phyloP scores from a whole-genome alignment of 2,329 filamentous ascomycete species.

The Talaromyces rugulosus region DNA sequence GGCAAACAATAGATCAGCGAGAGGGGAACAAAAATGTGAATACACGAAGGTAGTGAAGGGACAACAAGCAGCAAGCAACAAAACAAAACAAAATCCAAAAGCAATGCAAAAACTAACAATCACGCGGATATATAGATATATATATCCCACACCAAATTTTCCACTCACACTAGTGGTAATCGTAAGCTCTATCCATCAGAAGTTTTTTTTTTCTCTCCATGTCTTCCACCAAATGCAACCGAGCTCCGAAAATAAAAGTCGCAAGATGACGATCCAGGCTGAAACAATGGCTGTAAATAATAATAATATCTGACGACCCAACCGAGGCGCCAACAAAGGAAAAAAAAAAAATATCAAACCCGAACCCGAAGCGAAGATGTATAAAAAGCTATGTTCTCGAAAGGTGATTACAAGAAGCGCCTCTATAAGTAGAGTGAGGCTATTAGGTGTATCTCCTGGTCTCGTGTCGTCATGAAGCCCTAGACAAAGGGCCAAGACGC shows the following conservation, averaged over 20 bases:
- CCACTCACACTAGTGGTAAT: constrained; percentile 15
- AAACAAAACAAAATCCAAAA: constrained; percentile 40
- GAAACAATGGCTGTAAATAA: background rate
- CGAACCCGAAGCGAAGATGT: constrained; percentile 7
- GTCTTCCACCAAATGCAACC: background rate
- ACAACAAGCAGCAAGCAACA: background rate
- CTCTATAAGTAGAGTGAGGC: constrained; percentile 5
- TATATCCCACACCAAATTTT: constrained; percentile 22
- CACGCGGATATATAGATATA: constrained; percentile 11
- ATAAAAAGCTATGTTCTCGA: constrained; percentile 11
- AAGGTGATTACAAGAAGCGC: constrained; percentile 12
- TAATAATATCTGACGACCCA: constrained; percentile 8
- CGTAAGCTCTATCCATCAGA: constrained; percentile 19
- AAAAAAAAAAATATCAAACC: constrained; percentile 4
- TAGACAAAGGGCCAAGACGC: constrained; percentile 1
- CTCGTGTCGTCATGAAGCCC: constrained; percentile 34
- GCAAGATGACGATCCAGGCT: background rate
- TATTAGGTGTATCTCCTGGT: constrained; percentile 30
- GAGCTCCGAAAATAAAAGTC: background rate
- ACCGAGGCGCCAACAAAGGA: constrained; percentile 13
- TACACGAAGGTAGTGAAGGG: background rate
- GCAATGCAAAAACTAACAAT: constrained; percentile 35
- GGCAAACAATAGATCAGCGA: constrained; percentile 17
- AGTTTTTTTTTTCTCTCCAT: background rate
- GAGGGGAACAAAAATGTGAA: constrained; percentile 24